These are phyloP conservation scores for Talaromyces sp. DNA, from an alignment of 2,329 filamentous ascomycete genomes.

Conservation along the genomic window DNA sequence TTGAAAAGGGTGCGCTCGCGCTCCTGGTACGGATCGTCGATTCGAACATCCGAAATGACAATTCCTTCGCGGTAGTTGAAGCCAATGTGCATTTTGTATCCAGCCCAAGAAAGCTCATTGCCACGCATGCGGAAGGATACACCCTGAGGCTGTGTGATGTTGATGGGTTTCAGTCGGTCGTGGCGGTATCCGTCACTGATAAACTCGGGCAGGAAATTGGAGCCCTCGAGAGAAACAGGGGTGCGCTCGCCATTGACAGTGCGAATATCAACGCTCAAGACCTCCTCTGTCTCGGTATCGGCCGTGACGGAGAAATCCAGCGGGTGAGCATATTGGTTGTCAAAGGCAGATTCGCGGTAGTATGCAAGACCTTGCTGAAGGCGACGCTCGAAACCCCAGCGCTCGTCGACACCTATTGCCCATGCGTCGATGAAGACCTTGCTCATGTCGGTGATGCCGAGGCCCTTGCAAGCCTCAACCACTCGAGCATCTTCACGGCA, in stretches of 20 bases:
- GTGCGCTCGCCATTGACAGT: slow-evolving; percentile 67
- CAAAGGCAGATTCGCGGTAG: slow-evolving; percentile 57
- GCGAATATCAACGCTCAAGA: slow-evolving; percentile 80
- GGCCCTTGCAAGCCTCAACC: slow-evolving; percentile 28
- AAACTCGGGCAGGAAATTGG: slow-evolving; percentile 58
- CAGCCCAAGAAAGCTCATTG: slow-evolving; percentile 77
- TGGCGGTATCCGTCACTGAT: slow-evolving; percentile 72
- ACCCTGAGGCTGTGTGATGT: slow-evolving; percentile 82
- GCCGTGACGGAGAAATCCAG: slow-evolving; percentile 92
- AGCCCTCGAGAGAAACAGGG: slow-evolving; percentile 55
- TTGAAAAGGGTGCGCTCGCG: slow-evolving; percentile 56
- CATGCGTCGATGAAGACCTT: slow-evolving; percentile 87
- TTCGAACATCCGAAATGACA: slow-evolving; percentile 80
- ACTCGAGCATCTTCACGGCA: slow-evolving; percentile 28
- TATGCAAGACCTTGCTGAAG: slow-evolving; percentile 56
- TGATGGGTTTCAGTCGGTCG: slow-evolving; percentile 75
- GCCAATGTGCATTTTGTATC: slow-evolving; percentile 87
- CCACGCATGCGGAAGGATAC: slow-evolving; percentile 78
- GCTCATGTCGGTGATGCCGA: slow-evolving; percentile 65
- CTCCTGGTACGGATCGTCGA: slow-evolving; percentile 65
- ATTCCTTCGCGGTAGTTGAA: slow-evolving; percentile 95
- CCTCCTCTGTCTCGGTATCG: slow-evolving; percentile 71
- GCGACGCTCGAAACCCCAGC: slow-evolving; percentile 51
- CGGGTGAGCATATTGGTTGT: slow-evolving; percentile 85
- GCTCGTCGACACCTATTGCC: slow-evolving; percentile 37